A percentile compares a stretch with the other conserved stretches of the same genome.
These are phyloP conservation scores for Lachnellula willkommii DNA, from an alignment of 2,329 filamentous ascomycete genomes.

Conservation along the genomic window DNA sequence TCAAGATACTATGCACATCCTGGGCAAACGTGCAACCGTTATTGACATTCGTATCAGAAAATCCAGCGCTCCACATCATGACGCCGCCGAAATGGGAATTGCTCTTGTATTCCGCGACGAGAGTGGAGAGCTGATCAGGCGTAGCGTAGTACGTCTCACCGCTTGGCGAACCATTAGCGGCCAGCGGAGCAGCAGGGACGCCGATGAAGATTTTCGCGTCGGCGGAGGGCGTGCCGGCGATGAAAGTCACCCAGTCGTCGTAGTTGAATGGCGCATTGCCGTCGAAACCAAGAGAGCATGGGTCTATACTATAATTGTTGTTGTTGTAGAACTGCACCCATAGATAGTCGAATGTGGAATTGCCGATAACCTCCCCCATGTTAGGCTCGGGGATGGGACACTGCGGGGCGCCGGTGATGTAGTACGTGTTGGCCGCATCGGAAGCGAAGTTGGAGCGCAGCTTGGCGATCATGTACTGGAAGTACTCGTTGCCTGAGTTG, in stretches of 20 bases:
- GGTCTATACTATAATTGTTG: constrained; percentile 21
- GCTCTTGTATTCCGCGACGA: constrained; percentile 29
- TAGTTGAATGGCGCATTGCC: constrained; percentile 26
- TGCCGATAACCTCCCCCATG: constrained; percentile 36
- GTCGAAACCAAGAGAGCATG: constrained; percentile 6
- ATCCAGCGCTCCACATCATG: constrained; percentile 41
- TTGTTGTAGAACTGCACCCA: constrained; percentile 44
- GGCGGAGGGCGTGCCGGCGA: constrained; percentile 25
- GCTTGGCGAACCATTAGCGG: constrained; percentile 31
- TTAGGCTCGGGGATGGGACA: constrained; percentile 42
- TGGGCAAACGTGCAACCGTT: constrained; percentile 40
- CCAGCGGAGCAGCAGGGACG: constrained; percentile 30
- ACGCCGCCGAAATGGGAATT: constrained; percentile 34
- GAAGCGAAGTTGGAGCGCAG: constrained; percentile 30
- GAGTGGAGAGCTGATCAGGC: constrained; percentile 29
- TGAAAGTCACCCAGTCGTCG: constrained; percentile 26
- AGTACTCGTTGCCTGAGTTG: constrained; percentile 23
- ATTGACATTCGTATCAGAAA: constrained; percentile 33
- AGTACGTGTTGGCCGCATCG: constrained; percentile 35
- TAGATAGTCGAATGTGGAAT: constrained; percentile 39
- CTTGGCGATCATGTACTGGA: constrained; percentile 27
- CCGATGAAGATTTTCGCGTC: constrained; percentile 30
- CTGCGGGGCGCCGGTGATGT: constrained; percentile 45
- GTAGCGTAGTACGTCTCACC: constrained; percentile 35
- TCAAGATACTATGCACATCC: constrained; percentile 35